Conservation (phyloP, 2,329 filamentous ascomycete species). For the Diaporthe humulicola region DNA sequence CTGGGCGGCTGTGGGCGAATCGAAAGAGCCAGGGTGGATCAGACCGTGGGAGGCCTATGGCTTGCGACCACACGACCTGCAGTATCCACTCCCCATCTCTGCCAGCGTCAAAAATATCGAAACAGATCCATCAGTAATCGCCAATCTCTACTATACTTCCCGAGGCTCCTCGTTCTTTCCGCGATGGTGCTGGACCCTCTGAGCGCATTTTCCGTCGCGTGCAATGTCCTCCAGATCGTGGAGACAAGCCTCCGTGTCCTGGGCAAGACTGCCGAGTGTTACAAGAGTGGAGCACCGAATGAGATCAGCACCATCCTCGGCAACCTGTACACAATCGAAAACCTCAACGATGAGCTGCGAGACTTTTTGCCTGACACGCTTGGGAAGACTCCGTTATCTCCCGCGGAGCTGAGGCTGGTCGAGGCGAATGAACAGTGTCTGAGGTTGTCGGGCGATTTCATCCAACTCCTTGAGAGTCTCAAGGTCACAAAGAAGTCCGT, state of each 20-base stretch:
- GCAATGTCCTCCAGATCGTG: conserved; percentile 12
- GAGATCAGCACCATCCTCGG: neutral
- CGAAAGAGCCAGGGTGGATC: neutral
- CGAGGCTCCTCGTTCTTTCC: neutral
- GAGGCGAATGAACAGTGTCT: neutral
- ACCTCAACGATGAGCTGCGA: neutral
- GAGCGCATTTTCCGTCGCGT: neutral
- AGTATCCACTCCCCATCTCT: neutral
- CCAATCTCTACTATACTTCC: no score
- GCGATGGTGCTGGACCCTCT: neutral
- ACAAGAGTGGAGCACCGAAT: neutral
- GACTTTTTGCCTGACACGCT: no score
- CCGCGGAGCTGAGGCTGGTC: neutral
- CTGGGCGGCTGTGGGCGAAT: neutral
- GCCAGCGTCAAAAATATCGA: neutral
- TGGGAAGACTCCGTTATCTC: neutral
- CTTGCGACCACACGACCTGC: neutral
- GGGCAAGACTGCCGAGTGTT: neutral
- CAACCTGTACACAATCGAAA: neutral
- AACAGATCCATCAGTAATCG: neutral
- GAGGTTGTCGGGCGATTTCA: neutral
- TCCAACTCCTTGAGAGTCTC: neutral
- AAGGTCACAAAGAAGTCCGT: neutral
- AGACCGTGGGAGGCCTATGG: neutral
- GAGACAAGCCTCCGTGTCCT: conserved; percentile 4